Evolutionary conservation across 2,329 filamentous ascomycete genomes (phyloP).

Genomic region (Colletotrichum sp.): DNA sequence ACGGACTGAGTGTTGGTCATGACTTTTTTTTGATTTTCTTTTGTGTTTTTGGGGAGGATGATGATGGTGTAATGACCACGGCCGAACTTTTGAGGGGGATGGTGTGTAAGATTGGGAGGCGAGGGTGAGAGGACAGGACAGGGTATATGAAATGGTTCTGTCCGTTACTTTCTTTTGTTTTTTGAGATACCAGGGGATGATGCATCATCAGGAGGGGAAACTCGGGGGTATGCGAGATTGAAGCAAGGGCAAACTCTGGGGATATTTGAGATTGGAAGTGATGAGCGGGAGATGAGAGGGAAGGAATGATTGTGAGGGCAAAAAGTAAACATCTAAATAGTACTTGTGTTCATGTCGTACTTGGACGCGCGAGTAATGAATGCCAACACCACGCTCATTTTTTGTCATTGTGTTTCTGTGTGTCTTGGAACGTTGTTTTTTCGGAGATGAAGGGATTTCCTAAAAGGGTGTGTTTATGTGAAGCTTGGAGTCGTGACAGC

Average conservation of each 20-base stretch:
- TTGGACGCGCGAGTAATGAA: not conserved
- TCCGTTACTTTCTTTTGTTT: not conserved
- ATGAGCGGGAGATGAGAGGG: not conserved
- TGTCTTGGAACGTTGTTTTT: not conserved
- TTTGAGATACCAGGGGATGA: not conserved
- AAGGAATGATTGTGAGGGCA: not conserved
- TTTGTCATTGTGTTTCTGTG: not conserved
- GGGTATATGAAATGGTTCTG: not conserved
- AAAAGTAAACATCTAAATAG: not conserved
- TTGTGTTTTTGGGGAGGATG: not conserved
- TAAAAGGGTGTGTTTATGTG: not conserved
- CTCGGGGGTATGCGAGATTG: not conserved
- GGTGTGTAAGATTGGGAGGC: not conserved
- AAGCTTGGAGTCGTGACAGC: not conserved
- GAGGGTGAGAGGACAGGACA: not conserved
- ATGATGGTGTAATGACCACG: not conserved
- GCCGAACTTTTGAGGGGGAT: not conserved
- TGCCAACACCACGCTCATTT: not conserved
- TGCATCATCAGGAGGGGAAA: too few relatives aligned
- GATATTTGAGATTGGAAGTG: not conserved
- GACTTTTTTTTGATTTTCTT: not conserved
- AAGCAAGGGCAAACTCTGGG: too few relatives aligned
- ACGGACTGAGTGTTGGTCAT: conserved; percentile 29
- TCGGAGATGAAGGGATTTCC: not conserved
- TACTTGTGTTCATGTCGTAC: not conserved